Percentiles rank a stretch among this genome's conserved stretches.
Evolutionary conservation across 2,329 filamentous ascomycete genomes (phyloP).

Genomic region (Alternaria tenuissima): DNA sequence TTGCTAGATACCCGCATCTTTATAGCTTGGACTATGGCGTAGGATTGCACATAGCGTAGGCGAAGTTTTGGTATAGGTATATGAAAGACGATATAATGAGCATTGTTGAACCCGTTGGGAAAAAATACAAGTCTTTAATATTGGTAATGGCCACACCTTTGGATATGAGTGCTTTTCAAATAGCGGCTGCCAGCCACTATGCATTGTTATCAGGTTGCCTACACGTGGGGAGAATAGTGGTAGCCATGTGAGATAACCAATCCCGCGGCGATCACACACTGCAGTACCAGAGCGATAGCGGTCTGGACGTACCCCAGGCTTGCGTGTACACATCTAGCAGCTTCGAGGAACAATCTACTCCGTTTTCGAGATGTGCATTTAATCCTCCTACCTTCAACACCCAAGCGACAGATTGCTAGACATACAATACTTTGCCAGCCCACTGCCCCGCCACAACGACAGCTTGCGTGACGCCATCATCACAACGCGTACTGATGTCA

Average conservation of each 20-base stretch:
- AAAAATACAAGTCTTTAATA: neutral
- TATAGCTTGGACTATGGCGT: constrained; percentile 29
- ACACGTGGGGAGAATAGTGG: constrained; percentile 25
- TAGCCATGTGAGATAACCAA: constrained; percentile 1
- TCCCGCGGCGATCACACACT: constrained; percentile 16
- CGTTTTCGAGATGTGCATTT: constrained; percentile 13
- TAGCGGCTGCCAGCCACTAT: neutral
- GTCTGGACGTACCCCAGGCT: constrained; percentile 17
- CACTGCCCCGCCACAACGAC: constrained; percentile 26
- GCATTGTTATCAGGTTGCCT: neutral
- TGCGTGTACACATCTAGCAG: constrained; percentile 18
- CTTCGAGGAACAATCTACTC: constrained; percentile 14
- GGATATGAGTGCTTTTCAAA: neutral
- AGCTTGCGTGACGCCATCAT: constrained; percentile 9
- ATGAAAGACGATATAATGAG: constrained; percentile 11
- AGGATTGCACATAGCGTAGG: constrained; percentile 17
- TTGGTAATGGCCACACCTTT: neutral
- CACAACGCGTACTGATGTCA: constrained; percentile 4
- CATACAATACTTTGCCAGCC: constrained; percentile 7
- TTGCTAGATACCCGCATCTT: constrained; percentile 53
- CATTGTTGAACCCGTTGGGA: neutral
- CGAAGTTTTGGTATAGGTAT: constrained; percentile 2
- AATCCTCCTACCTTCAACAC: constrained; percentile 5
- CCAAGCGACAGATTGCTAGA: constrained; percentile 2
- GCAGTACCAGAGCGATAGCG: constrained; percentile 32